A percentile compares a stretch with the other conserved stretches of the same genome.
These are phyloP conservation scores for Arctium minus DNA, from an alignment of 129 eudicot genomes.

Conservation along the genomic window DNA sequence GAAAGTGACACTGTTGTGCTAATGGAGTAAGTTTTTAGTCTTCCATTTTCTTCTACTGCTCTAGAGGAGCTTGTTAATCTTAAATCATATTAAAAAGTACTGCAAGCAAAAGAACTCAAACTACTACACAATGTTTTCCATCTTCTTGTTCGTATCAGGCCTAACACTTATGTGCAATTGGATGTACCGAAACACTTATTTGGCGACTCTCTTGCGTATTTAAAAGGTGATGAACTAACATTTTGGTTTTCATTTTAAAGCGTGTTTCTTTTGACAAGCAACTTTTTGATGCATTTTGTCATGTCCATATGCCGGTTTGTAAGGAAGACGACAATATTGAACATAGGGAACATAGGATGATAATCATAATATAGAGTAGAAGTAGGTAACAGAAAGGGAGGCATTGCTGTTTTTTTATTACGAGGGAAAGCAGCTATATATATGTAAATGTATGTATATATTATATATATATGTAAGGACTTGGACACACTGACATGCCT, in stretches of 20 bases:
- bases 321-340: background rate
- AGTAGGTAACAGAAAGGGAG: background rate
- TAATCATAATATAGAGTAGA: background rate
- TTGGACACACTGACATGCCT: background rate
- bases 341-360: background rate
- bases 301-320: background rate
- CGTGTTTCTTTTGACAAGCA: background rate
- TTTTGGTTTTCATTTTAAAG: background rate
- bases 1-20: constrained; percentile 64
- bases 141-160: constrained; percentile 38
- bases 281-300: background rate
- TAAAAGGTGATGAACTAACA: constrained; percentile 58
- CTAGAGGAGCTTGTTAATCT: background rate
- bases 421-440: background rate
- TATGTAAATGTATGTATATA: no score
- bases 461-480: background rate
- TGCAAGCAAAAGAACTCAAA: background rate
- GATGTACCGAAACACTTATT: constrained; percentile 81
- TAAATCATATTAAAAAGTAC: background rate
- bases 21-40: constrained; percentile 63
- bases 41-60: background rate
- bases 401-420: background rate
- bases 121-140: constrained; percentile 3
- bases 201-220: constrained; percentile 65
- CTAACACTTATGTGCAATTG: constrained; percentile 63